Percentiles rank a stretch among this genome's conserved stretches.
phyloP scores from a whole-genome alignment of 1,284 basidiomycete genomes.

The Moesziomyces sp. region DNA sequence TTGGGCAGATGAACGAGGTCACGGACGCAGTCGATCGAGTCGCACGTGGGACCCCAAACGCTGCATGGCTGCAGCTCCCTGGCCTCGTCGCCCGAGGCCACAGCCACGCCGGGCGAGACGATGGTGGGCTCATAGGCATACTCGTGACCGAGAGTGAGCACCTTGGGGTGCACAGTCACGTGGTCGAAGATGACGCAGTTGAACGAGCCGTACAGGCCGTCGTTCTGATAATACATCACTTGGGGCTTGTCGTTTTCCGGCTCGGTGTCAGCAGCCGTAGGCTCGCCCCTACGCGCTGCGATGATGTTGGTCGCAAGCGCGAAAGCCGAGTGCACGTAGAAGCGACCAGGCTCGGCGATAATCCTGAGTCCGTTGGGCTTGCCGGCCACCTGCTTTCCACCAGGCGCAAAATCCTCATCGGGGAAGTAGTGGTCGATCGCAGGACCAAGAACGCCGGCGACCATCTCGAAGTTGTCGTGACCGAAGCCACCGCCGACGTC shows the following conservation, averaged over 20 bases:
- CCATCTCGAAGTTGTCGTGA: constrained; percentile 84
- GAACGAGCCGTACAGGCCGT: constrained; percentile 85
- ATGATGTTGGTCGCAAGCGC: constrained; percentile 93
- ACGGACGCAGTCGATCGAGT: constrained; percentile 79
- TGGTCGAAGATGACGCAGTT: constrained; percentile 97
- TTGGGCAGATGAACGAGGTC: constrained; percentile 56
- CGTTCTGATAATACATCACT: constrained; percentile 68
- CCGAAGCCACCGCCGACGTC: constrained; percentile 98
- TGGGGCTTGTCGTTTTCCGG: constrained; percentile 43
- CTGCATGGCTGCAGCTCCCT: constrained; percentile 69
- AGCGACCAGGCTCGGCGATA: constrained; percentile 96
- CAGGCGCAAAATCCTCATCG: constrained; percentile 69
- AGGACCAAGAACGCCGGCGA: constrained; percentile 78
- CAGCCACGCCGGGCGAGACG: constrained; percentile 52
- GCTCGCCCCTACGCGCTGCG: constrained; percentile 73
- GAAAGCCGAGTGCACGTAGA: constrained; percentile 93
- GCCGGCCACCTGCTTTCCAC: constrained; percentile 52
- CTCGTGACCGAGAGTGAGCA: constrained; percentile 72
- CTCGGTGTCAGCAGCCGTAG: constrained; percentile 10
- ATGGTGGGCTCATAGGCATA: constrained; percentile 67
- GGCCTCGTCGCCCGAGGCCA: constrained; percentile 23
- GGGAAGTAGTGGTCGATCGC: constrained; percentile 88
- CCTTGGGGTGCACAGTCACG: constrained; percentile 84
- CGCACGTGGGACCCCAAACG: constrained; percentile 81
- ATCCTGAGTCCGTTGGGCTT: constrained; percentile 77